These are phyloP conservation scores for Stentor roeselii DNA, from an alignment of 73 alveolate species.

Conservation along the genomic window DNA sequence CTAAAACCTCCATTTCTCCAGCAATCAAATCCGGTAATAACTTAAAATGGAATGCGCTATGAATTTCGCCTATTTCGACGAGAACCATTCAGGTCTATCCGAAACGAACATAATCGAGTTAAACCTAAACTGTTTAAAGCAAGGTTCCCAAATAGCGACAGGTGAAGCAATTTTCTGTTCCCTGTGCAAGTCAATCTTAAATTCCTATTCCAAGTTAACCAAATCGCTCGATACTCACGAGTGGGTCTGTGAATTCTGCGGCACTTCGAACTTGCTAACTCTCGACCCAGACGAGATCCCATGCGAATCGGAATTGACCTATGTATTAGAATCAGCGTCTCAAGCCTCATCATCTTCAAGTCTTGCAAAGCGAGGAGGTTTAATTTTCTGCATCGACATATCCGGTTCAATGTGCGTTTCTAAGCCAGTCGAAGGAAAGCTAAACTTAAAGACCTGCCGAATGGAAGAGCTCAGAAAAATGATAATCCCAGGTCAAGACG, in stretches of 20 bases:
- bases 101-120: not conserved
- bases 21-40: not conserved
- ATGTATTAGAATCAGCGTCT: slow-evolving; percentile 49
- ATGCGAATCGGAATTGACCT: slow-evolving; percentile 37
- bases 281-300: slow-evolving; percentile 69
- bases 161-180: slow-evolving; percentile 30
- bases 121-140: not conserved
- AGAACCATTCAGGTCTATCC: not conserved
- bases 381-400: slow-evolving; percentile 82
- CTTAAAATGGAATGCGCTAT: slow-evolving; percentile 1
- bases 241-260: slow-evolving; percentile 77
- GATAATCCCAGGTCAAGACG: slow-evolving; percentile 62
- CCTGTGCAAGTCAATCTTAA: not conserved
- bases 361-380: slow-evolving; percentile 32
- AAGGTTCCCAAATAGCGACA: slow-evolving; percentile 21
- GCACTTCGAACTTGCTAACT: slow-evolving; percentile 29
- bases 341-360: slow-evolving; percentile 33
- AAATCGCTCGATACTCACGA: not conserved
- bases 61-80: not conserved
- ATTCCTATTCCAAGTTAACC: not conserved
- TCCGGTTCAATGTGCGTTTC: slow-evolving; percentile 92
- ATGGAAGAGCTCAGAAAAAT: not conserved
- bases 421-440: slow-evolving; percentile 63
- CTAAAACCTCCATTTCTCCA: no score
- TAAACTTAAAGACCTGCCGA: slow-evolving; percentile 32